Evolutionary conservation across 176 grass and related monocot species (phyloP).

Genomic region (Rhynchospora breviuscula): DNA sequence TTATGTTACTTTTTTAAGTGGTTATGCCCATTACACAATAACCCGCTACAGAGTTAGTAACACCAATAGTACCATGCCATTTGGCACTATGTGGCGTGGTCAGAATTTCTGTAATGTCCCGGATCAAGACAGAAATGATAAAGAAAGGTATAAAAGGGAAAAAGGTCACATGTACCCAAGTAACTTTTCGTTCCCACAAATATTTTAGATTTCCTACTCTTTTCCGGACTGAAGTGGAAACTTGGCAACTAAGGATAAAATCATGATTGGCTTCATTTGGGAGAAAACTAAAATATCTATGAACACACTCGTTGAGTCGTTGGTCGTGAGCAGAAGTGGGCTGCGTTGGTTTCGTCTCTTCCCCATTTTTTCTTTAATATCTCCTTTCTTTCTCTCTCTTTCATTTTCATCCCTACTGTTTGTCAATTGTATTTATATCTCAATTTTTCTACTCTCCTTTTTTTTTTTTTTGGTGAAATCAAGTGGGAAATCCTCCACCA

Average conservation of each 20-base stretch:
- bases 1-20: neutral
- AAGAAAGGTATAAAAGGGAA: neutral
- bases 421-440: neutral
- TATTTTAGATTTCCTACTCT: neutral
- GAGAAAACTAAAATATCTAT: slow-evolving; percentile 4
- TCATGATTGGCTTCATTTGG: neutral
- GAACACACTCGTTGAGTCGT: neutral
- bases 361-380: neutral
- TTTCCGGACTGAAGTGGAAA: slow-evolving; percentile 24
- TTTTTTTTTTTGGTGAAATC: no score
- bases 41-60: neutral
- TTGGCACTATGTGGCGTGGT: neutral
- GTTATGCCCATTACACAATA: neutral
- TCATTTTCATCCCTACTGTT: neutral
- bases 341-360: neutral
- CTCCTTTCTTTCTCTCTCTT: neutral
- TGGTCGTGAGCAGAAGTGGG: neutral
- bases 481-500: no score
- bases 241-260: slow-evolving; percentile 1
- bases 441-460: no score
- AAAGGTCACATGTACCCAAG: neutral
- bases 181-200: slow-evolving; percentile 1
- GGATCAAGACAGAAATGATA: neutral
- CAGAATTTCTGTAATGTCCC: neutral
- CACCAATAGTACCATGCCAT: no score